phyloP scores from a whole-genome alignment of 1,284 basidiomycete genomes.

The Inonotus obliquus region DNA sequence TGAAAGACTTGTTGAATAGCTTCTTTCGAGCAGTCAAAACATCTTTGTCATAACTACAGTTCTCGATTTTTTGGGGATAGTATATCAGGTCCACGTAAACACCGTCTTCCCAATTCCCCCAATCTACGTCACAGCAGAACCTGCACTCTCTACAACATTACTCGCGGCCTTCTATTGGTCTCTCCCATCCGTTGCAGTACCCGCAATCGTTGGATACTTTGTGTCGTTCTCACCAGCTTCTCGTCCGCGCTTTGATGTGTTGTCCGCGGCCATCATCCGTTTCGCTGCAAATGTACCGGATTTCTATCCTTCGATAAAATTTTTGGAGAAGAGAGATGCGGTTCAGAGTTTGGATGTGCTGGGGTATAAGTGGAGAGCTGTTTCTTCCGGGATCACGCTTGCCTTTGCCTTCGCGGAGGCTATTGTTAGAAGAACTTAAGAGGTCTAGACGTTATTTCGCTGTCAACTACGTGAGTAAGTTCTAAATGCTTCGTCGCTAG shows the following conservation, averaged over 20 bases:
- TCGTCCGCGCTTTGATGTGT: constrained; percentile 43
- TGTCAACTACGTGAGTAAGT: neutral
- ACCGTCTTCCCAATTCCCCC: constrained; percentile 42
- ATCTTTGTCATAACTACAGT: constrained; percentile 15
- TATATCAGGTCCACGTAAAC: constrained; percentile 20
- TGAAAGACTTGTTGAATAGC: neutral
- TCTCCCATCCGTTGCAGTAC: constrained; percentile 52
- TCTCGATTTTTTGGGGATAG: constrained; percentile 17
- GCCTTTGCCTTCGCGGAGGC: constrained; percentile 63
- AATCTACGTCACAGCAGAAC: constrained; percentile 35
- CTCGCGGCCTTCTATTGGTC: constrained; percentile 46
- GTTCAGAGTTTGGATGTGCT: constrained; percentile 39
- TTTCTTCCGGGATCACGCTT: constrained; percentile 46
- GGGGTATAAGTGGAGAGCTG: constrained; percentile 46
- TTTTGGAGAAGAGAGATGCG: constrained; percentile 28
- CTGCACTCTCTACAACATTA: constrained; percentile 42
- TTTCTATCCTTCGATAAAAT: constrained; percentile 31
- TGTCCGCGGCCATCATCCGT: constrained; percentile 55
- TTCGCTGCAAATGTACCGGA: constrained; percentile 53
- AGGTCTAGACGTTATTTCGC: neutral
- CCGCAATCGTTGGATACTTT: constrained; percentile 46
- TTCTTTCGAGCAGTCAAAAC: constrained; percentile 17
- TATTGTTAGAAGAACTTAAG: constrained; percentile 27
- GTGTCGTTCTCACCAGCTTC: constrained; percentile 45
- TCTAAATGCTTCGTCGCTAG: constrained; percentile 25